Base-by-base conservation (phyloP, 2,329 filamentous ascomycete species). In the Penicillium digitatum region DNA sequence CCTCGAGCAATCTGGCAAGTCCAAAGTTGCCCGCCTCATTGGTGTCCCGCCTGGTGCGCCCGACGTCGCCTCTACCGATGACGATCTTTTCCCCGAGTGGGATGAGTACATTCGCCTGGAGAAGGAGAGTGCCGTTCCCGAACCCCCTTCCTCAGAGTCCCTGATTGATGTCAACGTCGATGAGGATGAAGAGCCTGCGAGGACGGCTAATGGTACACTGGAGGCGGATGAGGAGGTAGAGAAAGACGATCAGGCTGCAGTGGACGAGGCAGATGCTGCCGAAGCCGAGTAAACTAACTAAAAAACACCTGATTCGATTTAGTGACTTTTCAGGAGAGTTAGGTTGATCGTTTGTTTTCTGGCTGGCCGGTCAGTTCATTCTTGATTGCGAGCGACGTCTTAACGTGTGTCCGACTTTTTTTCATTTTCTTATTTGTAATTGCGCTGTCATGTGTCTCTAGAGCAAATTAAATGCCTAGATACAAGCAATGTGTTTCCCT, bases 51-150 rank as follows among this genome's bases (percentile, higher is more conserved):
- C 85, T 0, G 87, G 89, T 64, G 89, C 91, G 56, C 76, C 75
- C 3, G 80, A 81, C 57, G 58, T 66, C 34, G 55, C 61, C n/a
- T 59, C 63, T 14, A 77, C 78, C 7, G 82, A 85, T 57, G 88
- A 88, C 38, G 92, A 95, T 3, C 81, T 99, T 64, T 99, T 99
- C 77, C 93, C 93, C 0, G 90, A 96, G 68, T 99, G 94, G 94
- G 89, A 96, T 5, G 88, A 94, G 73, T 96, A 90, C 79, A 71
- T 97, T 64, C 81, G 82, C 68, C 71, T 96, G 59, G 94, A 97
- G 78, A 83, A 81, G 56, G 86, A 91, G 65, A 88, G 88, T 3
- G 80, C 79, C 3, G 69, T 75, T 61, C 55, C 73, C 62, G 59
- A 77, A 67, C 65, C 69, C 54, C 63, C 72, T 57, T 66, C 69